Base-by-base conservation (phyloP, 306 rosid species). In the Vicia sativa region DNA sequence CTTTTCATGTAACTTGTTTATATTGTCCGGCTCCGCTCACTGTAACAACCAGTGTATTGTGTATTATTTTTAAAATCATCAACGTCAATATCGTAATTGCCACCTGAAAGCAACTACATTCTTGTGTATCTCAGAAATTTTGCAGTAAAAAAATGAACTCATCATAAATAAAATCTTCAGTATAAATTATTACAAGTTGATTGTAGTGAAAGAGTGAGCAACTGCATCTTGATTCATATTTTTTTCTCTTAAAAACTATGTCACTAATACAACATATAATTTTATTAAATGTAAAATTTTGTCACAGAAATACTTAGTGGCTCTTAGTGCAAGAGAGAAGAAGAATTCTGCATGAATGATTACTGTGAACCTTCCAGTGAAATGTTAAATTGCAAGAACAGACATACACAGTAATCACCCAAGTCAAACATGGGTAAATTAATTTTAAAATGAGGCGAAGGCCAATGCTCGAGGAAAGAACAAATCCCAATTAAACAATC, bases 91-190 rank as follows among this genome's bases (percentile, higher is more conserved):
- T 93, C 99, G 28, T 93, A 83, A 75, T 86, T 86, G 46, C 99
- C 99, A 74, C 99, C 99, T 42, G 99, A 93, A 83, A 93, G 99
- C 83, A 93, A 82, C 98, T 90, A 84, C 68, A 80, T 60, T 52
- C 67, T 44, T 62, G 74, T 62, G 78, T 65, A 72, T 38, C 41
- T 39, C 80, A 86, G 83, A 50, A 61, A 53, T 48, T 59, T 79
- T 70, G 67, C 57, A 19, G 67, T 69, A 43, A 62, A 44, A n/a
- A 39, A 57, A 31, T 79, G 67, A 71, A 58, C 69, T 74, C 37
- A 48, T 29, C 9, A 48, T 34, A 73, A 43, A 37, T 18, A 58
- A 9, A 45, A 10, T 15, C 63, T 68, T 77, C 71, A 54, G 49
- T 19, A 19, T 16, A 23, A 46, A n/a, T 37, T 19, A 18, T 34